These are phyloP conservation scores for Lachnellula arida DNA, from an alignment of 2,329 filamentous ascomycete genomes.

Conservation along the genomic window DNA sequence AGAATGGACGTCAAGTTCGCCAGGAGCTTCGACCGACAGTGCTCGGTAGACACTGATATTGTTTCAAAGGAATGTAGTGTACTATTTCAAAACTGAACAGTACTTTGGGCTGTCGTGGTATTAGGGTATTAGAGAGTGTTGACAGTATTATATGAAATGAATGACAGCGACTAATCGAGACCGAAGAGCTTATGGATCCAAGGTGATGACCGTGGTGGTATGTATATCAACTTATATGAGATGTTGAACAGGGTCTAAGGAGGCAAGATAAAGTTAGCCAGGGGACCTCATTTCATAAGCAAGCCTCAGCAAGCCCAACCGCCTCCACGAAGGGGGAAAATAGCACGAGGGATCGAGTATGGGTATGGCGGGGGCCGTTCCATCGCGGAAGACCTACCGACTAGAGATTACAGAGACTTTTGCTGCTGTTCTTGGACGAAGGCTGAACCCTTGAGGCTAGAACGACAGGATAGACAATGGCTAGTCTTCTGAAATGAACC, in stretches of 20 bases:
- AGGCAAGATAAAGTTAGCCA: constrained; percentile 11
- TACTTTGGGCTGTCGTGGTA: constrained; percentile 20
- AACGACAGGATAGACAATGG: constrained; percentile 16
- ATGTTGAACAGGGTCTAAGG: constrained; percentile 15
- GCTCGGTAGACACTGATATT: constrained; percentile 24
- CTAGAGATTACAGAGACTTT: constrained; percentile 13
- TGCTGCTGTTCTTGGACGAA: constrained; percentile 7
- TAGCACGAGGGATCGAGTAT: neutral
- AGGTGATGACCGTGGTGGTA: constrained; percentile 19
- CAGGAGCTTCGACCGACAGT: constrained; percentile 34
- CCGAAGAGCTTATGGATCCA: constrained; percentile 17
- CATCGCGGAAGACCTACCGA: constrained; percentile 15
- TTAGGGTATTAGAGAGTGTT: constrained; percentile 31
- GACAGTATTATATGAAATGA: constrained; percentile 27
- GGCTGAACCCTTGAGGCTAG: constrained; percentile 17
- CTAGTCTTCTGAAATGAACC: constrained; percentile 12
- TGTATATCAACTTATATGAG: constrained; percentile 20
- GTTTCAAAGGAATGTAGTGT: constrained; percentile 28
- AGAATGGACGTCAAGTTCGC: constrained; percentile 35
- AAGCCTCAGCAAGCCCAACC: neutral
- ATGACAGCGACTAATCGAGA: constrained; percentile 29
- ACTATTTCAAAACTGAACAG: constrained; percentile 20
- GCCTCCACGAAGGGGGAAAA: neutral
- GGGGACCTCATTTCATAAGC: neutral
- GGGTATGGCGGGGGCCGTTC: constrained; percentile 16